Conservation (phyloP, 805 yeast genomes). For the Ogataea salicorniae region DNA sequence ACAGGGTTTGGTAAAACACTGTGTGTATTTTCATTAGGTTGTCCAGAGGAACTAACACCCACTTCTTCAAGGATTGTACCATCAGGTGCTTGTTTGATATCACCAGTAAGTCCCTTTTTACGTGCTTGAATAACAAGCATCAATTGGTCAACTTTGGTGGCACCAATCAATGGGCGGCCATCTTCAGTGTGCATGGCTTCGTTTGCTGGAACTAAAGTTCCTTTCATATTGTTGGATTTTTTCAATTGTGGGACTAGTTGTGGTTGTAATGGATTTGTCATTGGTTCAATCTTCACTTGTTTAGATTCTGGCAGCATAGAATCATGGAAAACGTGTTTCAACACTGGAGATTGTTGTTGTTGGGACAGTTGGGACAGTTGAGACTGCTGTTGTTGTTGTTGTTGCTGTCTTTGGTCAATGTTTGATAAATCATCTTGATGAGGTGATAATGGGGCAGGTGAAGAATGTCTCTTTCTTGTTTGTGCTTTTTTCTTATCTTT, state of each 20-base stretch:
- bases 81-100: constrained; percentile 59
- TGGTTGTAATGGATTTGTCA: neutral
- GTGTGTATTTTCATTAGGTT: constrained; percentile 14
- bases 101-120: constrained; percentile 65
- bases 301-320: neutral
- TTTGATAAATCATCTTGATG: neutral
- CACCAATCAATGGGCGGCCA: constrained; percentile 70
- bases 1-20: constrained; percentile 53
- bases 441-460: neutral
- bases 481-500: constrained; percentile 2
- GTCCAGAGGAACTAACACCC: constrained; percentile 2
- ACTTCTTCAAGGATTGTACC: constrained; percentile 58
- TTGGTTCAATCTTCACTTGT: neutral
- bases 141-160: constrained; percentile 84
- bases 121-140: constrained; percentile 90
- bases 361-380: neutral
- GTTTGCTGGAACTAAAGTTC: constrained; percentile 39
- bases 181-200: constrained; percentile 49
- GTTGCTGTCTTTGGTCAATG: neutral
- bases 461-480: constrained; percentile 1
- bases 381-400: neutral
- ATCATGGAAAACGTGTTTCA: neutral
- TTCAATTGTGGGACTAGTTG: constrained; percentile 5
- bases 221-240: constrained; percentile 4
- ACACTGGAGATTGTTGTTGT: neutral